These are phyloP conservation scores for Hapsidospora chrysogenum DNA, from an alignment of 495 filamentous ascomycete genomes.

Conservation along the genomic window DNA sequence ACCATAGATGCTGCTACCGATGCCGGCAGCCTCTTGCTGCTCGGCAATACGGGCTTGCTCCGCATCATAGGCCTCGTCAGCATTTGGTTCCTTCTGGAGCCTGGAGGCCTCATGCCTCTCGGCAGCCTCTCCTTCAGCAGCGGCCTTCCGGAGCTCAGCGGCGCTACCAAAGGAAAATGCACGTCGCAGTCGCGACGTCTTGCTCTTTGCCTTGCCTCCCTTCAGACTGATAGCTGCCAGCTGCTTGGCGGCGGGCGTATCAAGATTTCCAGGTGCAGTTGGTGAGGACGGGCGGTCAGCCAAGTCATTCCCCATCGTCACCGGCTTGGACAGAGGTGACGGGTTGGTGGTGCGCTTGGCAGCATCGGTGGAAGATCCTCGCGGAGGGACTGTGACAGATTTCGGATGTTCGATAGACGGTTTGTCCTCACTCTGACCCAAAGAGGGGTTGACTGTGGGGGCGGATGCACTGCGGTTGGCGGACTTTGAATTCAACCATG, in stretches of 20 bases:
- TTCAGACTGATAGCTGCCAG: slow-evolving; percentile 68
- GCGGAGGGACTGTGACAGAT: slow-evolving; percentile 45
- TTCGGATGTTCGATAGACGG: slow-evolving; percentile 33
- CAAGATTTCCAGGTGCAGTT: slow-evolving; percentile 9
- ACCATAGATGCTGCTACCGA: slow-evolving; percentile 90
- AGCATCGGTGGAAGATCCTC: slow-evolving; percentile 52
- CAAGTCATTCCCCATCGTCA: slow-evolving; percentile 35
- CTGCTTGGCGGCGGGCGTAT: slow-evolving; percentile 63
- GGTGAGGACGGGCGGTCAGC: slow-evolving; percentile 15
- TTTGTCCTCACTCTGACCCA: slow-evolving; percentile 19
- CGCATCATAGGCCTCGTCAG: slow-evolving; percentile 45
- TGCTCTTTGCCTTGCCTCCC: slow-evolving; percentile 46
- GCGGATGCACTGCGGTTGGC: slow-evolving; percentile 26
- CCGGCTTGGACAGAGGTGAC: slow-evolving; percentile 78
- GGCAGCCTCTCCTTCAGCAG: slow-evolving; percentile 27
- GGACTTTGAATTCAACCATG: slow-evolving; percentile 20
- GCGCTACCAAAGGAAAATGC: slow-evolving; percentile 97
- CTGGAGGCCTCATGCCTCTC: slow-evolving; percentile 42
- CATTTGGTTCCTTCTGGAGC: slow-evolving; percentile 56
- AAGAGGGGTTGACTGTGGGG: slow-evolving; percentile 33
- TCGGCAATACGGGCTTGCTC: slow-evolving; percentile 83
- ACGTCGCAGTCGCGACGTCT: slow-evolving; percentile 78
- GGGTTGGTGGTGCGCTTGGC: slow-evolving; percentile 49
- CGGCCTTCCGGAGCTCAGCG: slow-evolving; percentile 71
- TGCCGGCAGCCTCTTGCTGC: slow-evolving; percentile 77